A percentile compares a stretch with the other conserved stretches of the same genome.
These are phyloP conservation scores for Aspergillus tubingensis DNA, from an alignment of 2,329 filamentous ascomycete species.

Conservation along the genomic window DNA sequence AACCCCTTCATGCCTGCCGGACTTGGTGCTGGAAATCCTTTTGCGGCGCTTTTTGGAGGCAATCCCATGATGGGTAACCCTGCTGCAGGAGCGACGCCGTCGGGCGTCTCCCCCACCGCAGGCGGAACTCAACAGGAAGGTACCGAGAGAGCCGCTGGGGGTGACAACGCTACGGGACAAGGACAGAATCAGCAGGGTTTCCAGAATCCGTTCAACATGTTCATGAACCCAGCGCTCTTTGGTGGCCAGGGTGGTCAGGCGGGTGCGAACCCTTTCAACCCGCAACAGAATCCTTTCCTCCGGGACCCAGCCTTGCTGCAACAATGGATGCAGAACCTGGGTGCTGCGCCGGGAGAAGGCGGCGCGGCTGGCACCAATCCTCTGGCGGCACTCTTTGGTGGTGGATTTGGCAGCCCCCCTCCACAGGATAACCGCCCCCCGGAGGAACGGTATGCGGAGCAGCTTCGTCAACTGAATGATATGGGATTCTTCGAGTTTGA, in stretches of 20 bases:
- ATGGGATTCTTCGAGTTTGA: slow-evolving; percentile 99
- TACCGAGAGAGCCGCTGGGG: slow-evolving; percentile 31
- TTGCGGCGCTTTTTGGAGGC: slow-evolving; percentile 60
- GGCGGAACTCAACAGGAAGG: slow-evolving; percentile 31
- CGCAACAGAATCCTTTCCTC: slow-evolving; percentile 56
- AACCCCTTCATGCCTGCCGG: slow-evolving; percentile 34
- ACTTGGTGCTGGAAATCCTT: slow-evolving; percentile 55
- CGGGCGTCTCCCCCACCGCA: slow-evolving; percentile 35
- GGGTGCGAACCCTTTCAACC: slow-evolving; percentile 50
- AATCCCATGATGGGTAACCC: slow-evolving; percentile 25
- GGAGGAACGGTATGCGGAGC: slow-evolving; percentile 88
- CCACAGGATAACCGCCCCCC: slow-evolving; percentile 83
- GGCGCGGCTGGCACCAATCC: slow-evolving; percentile 46
- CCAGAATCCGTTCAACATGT: slow-evolving; percentile 67
- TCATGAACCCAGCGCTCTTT: slow-evolving; percentile 50
- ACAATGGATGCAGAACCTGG: slow-evolving; percentile 57
- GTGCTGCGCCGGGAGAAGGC: slow-evolving; percentile 38
- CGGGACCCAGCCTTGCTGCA: slow-evolving; percentile 62
- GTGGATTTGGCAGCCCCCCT: slow-evolving; percentile 47
- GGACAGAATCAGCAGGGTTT: slow-evolving; percentile 44
- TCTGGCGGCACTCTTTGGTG: slow-evolving; percentile 54
- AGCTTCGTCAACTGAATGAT: slow-evolving; percentile 90
- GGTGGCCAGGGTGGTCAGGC: slow-evolving; percentile 38
- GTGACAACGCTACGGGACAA: slow-evolving; percentile 32
- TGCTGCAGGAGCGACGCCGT: slow-evolving; percentile 23